Evolutionary conservation across 2,329 filamentous ascomycete species (phyloP), one percentile per base, ranked within the genome.

Genomic region (Sarocladium oryzae): DNA sequence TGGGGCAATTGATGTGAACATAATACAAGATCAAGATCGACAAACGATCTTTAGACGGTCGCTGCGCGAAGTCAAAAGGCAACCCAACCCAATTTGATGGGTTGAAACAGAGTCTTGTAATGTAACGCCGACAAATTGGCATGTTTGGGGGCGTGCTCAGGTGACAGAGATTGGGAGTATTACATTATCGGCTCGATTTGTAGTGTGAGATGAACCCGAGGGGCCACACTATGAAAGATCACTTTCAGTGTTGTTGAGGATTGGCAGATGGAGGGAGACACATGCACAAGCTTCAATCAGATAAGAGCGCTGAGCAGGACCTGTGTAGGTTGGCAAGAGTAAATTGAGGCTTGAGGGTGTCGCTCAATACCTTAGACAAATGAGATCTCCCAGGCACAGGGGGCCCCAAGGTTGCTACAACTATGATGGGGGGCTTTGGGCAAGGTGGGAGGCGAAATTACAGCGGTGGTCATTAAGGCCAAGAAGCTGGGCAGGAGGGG

Each of bases 401-500:
- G 43, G 43, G 28, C 7, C 16, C n/a, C n/a, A n/a, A n/a, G n/a
- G n/a, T n/a, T n/a, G n/a, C n/a, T n/a, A n/a, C n/a, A n/a, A n/a
- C n/a, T n/a, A n/a, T n/a, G n/a, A n/a, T n/a, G 26, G 28, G 43
- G 4, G 24, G 43, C 33, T 48, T 48, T 26, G 26, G 43, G 21
- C 43, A 48, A 18, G 43, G 26, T 48, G 43, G 11, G 23, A 5
- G 43, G 32, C 18, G 28, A 48, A 48, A 48, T 48, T 48, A 21
- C 43, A 13, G 43, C 28, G 43, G 43, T 48, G 43, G 43, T 48
- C 16, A 48, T 33, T 10, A 15, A 16, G 26, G 43, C 43, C 43
- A 48, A 48, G 43, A 48, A 21, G 16, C 43, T 48, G 26, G 43
- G 43, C 43, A 23, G 24, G 43, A 32, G 43, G 43, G 43, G 26